Evolutionary conservation across 352 stramenopile genomes (phyloP).

Genomic region (Phytopythium montanum): DNA sequence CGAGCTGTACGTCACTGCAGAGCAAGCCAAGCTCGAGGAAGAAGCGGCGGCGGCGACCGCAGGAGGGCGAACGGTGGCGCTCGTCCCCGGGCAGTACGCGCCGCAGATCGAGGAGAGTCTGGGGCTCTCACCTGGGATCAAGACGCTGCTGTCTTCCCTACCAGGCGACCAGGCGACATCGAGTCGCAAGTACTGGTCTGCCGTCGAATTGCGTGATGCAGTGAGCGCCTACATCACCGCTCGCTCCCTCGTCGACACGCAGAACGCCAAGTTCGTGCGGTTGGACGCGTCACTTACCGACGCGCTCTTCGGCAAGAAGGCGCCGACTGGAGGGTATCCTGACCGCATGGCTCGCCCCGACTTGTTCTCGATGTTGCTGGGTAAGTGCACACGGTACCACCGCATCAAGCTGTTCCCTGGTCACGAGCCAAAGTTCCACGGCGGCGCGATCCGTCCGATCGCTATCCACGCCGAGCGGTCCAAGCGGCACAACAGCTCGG

Average conservation of each 20-base stretch:
- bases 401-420: constrained; percentile 65
- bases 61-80: constrained; percentile 27
- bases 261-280: constrained; percentile 66
- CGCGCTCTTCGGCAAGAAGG: constrained; percentile 70
- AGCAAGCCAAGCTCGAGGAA: constrained; percentile 48
- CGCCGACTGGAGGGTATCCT: constrained; percentile 49
- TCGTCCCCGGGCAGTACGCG: constrained; percentile 55
- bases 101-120: constrained; percentile 69
- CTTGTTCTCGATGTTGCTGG: constrained; percentile 41
- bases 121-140: constrained; percentile 49
- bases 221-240: constrained; percentile 60
- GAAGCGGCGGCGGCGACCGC: constrained; percentile 31
- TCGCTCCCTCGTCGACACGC: constrained; percentile 44
- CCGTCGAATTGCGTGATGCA: constrained; percentile 50
- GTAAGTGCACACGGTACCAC: constrained; percentile 69
- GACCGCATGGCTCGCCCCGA: constrained; percentile 54
- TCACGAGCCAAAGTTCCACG: constrained; percentile 60
- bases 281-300: constrained; percentile 67
- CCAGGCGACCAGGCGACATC: constrained; percentile 9
- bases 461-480: constrained; percentile 59
- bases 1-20: constrained; percentile 45
- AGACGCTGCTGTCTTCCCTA: constrained; percentile 39
- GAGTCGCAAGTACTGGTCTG: constrained; percentile 48
- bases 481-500: constrained; percentile 72
- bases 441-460: constrained; percentile 53